Evolutionary conservation across 306 rosid species (phyloP).

Genomic region (Rosa persica): DNA sequence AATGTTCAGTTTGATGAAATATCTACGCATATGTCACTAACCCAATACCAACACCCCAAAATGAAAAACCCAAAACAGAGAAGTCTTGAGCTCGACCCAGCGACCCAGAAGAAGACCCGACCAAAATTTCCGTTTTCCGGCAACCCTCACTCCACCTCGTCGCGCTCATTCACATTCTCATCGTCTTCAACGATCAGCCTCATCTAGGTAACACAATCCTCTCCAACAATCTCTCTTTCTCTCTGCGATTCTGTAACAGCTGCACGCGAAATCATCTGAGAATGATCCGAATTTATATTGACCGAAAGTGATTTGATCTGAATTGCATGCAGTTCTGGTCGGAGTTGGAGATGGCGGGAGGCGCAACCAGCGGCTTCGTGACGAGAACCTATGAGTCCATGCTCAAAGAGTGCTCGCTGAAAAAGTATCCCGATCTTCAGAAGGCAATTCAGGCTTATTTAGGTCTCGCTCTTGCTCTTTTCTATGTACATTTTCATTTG

Average conservation of each 20-base stretch:
- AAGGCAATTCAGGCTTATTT: slow-evolving; percentile 73
- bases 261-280: not conserved
- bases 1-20: too few species aligned
- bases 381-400: slow-evolving; percentile 91
- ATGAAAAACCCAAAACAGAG: too few species aligned
- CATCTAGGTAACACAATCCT: slow-evolving; percentile 1
- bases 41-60: too few species aligned
- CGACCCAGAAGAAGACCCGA: too few species aligned
- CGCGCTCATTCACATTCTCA: not conserved
- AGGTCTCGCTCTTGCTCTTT: slow-evolving; percentile 42
- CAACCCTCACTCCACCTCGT: not conserved
- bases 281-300: not conserved
- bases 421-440: slow-evolving; percentile 81
- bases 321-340: slow-evolving; percentile 9
- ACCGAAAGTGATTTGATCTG: not conserved
- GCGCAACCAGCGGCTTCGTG: slow-evolving; percentile 92
- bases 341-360: slow-evolving; percentile 59
- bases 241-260: not conserved
- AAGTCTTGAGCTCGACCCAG: too few species aligned
- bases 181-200: not conserved
- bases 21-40: too few species aligned
- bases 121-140: too few species aligned
- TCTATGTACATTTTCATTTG: slow-evolving; percentile 22
- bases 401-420: slow-evolving; percentile 85
- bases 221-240: not conserved